Percentiles rank a stretch among this genome's conserved stretches.
Evolutionary conservation across 768 basidiomycete species (phyloP).

Genomic region (Tricholoma bakamatsutake): DNA sequence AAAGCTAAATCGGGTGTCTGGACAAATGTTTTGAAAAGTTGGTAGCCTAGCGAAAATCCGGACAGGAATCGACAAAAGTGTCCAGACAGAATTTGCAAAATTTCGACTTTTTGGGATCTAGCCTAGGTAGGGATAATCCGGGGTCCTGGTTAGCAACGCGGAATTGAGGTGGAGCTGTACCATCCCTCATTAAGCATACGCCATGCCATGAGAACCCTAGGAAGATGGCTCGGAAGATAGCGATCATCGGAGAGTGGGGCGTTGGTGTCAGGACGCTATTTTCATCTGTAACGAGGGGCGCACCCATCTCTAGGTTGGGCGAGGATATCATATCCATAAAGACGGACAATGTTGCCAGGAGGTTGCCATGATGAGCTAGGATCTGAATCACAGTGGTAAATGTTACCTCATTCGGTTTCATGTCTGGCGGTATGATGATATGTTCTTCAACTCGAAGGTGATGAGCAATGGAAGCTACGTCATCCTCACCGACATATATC

Average conservation of each 20-base stretch:
- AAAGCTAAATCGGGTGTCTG: neutral
- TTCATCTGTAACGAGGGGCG: constrained; percentile 22
- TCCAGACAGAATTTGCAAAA: too few relatives aligned
- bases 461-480: constrained; percentile 26
- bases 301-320: constrained; percentile 31
- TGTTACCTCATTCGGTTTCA: constrained; percentile 59
- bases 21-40: too few relatives aligned
- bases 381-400: constrained; percentile 66
- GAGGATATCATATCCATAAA: constrained; percentile 65
- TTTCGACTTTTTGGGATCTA: too few relatives aligned
- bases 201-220: constrained; percentile 68
- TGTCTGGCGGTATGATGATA: constrained; percentile 34
- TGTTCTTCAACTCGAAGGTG: constrained; percentile 39
- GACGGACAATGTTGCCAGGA: constrained; percentile 46
- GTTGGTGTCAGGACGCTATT: constrained; percentile 20
- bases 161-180: constrained; percentile 1
- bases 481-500: constrained; percentile 24
- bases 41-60: too few relatives aligned
- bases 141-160: neutral
- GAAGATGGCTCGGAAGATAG: constrained; percentile 67
- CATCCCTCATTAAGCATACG: constrained; percentile 15
- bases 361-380: constrained; percentile 66
- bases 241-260: constrained; percentile 37
- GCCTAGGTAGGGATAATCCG: too few relatives aligned
- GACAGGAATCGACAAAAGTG: too few relatives aligned